Conservation (phyloP, 2,329 filamentous ascomycete genomes). For the Pseudocercospora crystallina region DNA sequence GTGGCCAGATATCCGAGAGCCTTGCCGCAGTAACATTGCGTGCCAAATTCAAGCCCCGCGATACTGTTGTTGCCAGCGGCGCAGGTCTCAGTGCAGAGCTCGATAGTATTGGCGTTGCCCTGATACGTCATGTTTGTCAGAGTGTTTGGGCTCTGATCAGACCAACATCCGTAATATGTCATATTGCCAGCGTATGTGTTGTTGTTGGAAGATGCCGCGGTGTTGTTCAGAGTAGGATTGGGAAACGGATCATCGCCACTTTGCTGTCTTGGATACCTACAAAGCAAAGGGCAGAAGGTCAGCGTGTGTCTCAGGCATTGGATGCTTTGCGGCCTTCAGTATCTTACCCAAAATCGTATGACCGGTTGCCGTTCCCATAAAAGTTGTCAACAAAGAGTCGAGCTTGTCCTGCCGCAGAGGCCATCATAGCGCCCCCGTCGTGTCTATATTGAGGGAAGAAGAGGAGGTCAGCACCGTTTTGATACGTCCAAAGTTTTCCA, state of each 20-base stretch:
- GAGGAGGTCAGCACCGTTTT: no score
- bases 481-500: no score
- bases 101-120: slow-evolving; percentile 32
- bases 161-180: slow-evolving; percentile 39
- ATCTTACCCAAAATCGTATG: slow-evolving; percentile 35
- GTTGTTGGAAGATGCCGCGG: slow-evolving; percentile 24
- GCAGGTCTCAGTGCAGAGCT: slow-evolving; percentile 35
- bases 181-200: slow-evolving; percentile 37
- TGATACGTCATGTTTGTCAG: slow-evolving; percentile 31
- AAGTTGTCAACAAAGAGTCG: slow-evolving; percentile 42
- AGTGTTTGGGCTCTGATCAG: slow-evolving; percentile 28
- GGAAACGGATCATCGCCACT: slow-evolving; percentile 34
- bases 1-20: slow-evolving; percentile 25
- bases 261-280: slow-evolving; percentile 34
- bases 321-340: no score
- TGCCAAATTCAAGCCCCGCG: slow-evolving; percentile 36
- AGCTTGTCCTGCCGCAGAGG: slow-evolving; percentile 35
- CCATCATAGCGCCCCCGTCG: slow-evolving; percentile 38
- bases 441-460: slow-evolving; percentile 18
- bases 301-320: no score
- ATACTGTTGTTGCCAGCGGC: slow-evolving; percentile 33
- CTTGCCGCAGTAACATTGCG: slow-evolving; percentile 38
- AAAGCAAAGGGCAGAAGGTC: no score
- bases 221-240: slow-evolving; percentile 30
- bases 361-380: slow-evolving; percentile 34